Base-by-base conservation (phyloP, 2,329 filamentous ascomycete species). In the Fusarium veterinarium region DNA sequence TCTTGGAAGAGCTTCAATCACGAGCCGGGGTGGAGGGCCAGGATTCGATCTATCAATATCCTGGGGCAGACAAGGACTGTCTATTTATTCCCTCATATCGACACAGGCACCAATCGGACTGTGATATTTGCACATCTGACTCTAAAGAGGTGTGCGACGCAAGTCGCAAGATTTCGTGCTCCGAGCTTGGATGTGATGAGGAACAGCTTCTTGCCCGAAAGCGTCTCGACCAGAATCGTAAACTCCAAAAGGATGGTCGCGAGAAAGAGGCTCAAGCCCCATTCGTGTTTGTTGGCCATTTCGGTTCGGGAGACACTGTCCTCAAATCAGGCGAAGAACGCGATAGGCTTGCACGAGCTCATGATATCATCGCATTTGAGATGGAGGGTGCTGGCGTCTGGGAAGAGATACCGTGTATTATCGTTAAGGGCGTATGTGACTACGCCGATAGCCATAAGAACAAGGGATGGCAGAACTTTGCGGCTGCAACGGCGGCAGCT, bases 341-440 rank as follows among this genome's bases (percentile, higher is more conserved):
- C 13, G 83, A 85, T 45, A 38, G 45, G 1, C 68, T 84, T 20
- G 77, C 80, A 1, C 17, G 41, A 17, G 5, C 60, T 7, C 46
- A 77, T 0, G 30, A 59, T 1, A 28, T 80, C 1, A 72, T 81
- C 12, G 79, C 64, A 0, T 73, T 75, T 9, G 81, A 82, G 65
- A 82, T 78, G 78, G 81, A 82, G 28, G 77, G 77, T 0, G 80
- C 80, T 3, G 81, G 81, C 0, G 49, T 77, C 0, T 81, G 76
- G 77, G 77, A 80, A 2, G 68, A 73, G 0, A 59, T 84, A 1
- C 82, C 83, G 0, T 83, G 80, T 9, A 62, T 85, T 1, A 71
- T 82, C 0, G 79, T 85, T 46, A 83, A 83, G 16, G 82, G 83
- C 4, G 79, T 83, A 0, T 83, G 80, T 38, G 79, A 85, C 44